phyloP scores from a whole-genome alignment of 2,329 filamentous ascomycete species.

The Ceratocystis harringtonii region DNA sequence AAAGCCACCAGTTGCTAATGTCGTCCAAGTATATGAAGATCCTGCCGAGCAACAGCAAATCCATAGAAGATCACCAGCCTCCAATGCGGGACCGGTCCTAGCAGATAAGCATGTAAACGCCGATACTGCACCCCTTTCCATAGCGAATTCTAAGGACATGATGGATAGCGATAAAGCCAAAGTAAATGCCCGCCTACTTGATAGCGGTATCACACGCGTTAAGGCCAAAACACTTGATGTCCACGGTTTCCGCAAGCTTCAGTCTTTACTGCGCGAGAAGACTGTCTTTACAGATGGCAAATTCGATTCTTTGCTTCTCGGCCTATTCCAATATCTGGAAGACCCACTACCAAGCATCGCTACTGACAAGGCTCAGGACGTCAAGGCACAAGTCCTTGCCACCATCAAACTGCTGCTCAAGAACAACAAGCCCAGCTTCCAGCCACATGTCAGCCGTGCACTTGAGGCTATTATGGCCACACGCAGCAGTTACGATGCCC shows the following conservation, averaged over 20 bases:
- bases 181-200: slow-evolving; percentile 48
- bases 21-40: slow-evolving; percentile 46
- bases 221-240: slow-evolving; percentile 59
- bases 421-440: slow-evolving; percentile 49
- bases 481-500: slow-evolving; percentile 50
- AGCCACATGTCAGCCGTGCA: slow-evolving; percentile 50
- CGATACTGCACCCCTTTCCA: slow-evolving; percentile 24
- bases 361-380: slow-evolving; percentile 52
- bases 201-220: slow-evolving; percentile 61
- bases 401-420: slow-evolving; percentile 60
- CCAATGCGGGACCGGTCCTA: slow-evolving; percentile 37
- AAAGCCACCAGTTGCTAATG: slow-evolving; percentile 5
- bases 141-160: not conserved
- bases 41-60: slow-evolving; percentile 29
- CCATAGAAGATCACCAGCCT: slow-evolving; percentile 22
- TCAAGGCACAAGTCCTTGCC: slow-evolving; percentile 59
- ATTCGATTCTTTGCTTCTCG: slow-evolving; percentile 51
- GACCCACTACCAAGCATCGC: slow-evolving; percentile 39
- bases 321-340: slow-evolving; percentile 58
- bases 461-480: slow-evolving; percentile 52
- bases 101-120: slow-evolving; percentile 48
- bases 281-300: slow-evolving; percentile 50
- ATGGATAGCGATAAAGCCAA: slow-evolving; percentile 33
- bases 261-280: slow-evolving; percentile 55
- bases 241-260: slow-evolving; percentile 64